Conservation (phyloP, 306 rosid genomes). For the Vicia sativa region DNA sequence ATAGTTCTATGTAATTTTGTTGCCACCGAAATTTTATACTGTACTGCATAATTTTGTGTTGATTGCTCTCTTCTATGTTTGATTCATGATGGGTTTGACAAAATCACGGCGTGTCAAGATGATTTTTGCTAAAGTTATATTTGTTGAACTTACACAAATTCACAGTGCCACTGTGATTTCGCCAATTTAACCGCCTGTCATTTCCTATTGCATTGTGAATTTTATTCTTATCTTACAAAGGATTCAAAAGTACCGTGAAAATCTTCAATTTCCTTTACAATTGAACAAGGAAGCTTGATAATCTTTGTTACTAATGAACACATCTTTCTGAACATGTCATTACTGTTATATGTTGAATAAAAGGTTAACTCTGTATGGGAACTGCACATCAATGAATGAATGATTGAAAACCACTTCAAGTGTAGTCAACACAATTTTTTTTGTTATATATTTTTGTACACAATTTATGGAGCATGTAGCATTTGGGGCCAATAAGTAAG, state of each 20-base stretch:
- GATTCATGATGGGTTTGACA: background rate
- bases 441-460: background rate
- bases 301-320: background rate
- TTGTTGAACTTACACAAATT: background rate
- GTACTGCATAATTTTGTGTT: conserved; percentile 20
- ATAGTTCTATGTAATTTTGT: background rate
- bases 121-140: background rate
- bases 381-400: background rate
- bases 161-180: background rate
- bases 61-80: background rate
- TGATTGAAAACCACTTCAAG: conserved; percentile 5
- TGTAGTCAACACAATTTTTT: background rate
- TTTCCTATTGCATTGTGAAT: background rate
- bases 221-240: background rate
- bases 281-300: conserved; percentile 8
- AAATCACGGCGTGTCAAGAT: background rate
- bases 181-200: background rate
- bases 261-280: conserved; percentile 11
- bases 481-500: conserved; percentile 7
- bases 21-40: background rate
- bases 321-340: background rate
- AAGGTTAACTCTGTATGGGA: background rate
- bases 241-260: conserved; percentile 1
- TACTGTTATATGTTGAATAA: background rate
- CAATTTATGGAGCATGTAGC: background rate